Evolutionary conservation across 768 basidiomycete species (phyloP).

Genomic region (Boletus sp.): DNA sequence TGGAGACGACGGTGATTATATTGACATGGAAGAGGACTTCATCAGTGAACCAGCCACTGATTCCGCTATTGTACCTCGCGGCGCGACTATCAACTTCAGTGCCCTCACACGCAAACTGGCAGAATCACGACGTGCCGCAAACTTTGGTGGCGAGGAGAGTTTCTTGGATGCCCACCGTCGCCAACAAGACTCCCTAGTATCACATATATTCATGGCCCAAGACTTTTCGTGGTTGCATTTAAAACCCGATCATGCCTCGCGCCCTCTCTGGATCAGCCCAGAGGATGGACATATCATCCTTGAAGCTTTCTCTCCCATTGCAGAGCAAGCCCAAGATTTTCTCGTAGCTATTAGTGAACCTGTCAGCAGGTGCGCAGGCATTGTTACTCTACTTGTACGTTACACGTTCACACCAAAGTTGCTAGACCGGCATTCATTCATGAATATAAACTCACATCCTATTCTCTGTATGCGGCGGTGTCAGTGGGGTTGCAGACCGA

Average conservation of each 20-base stretch:
- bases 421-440: slow-evolving; percentile 93
- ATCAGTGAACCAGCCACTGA: slow-evolving; percentile 31
- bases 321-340: slow-evolving; percentile 98
- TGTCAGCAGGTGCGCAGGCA: slow-evolving; percentile 82
- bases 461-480: slow-evolving; percentile 97
- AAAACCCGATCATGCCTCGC: slow-evolving; percentile 85
- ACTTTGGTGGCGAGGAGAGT: slow-evolving; percentile 40
- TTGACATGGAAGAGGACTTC: slow-evolving; percentile 58
- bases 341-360: slow-evolving; percentile 97
- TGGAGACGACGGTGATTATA: slow-evolving; percentile 53
- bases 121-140: slow-evolving; percentile 48
- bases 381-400: slow-evolving; percentile 27
- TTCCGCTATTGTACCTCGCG: slow-evolving; percentile 53
- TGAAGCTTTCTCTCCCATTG: slow-evolving; percentile 96
- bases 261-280: slow-evolving; percentile 95
- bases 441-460: slow-evolving; percentile 98
- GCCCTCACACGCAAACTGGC: slow-evolving; percentile 79
- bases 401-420: slow-evolving; percentile 13
- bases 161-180: slow-evolving; percentile 63
- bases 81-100: slow-evolving; percentile 84
- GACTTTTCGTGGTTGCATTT: slow-evolving; percentile 86
- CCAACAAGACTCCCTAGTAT: slow-evolving; percentile 73
- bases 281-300: slow-evolving; percentile 92
- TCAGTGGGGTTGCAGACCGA: slow-evolving; percentile 97
- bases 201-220: slow-evolving; percentile 78